phyloP scores from a whole-genome alignment of 768 basidiomycete species.

The Lentinula edodes region DNA sequence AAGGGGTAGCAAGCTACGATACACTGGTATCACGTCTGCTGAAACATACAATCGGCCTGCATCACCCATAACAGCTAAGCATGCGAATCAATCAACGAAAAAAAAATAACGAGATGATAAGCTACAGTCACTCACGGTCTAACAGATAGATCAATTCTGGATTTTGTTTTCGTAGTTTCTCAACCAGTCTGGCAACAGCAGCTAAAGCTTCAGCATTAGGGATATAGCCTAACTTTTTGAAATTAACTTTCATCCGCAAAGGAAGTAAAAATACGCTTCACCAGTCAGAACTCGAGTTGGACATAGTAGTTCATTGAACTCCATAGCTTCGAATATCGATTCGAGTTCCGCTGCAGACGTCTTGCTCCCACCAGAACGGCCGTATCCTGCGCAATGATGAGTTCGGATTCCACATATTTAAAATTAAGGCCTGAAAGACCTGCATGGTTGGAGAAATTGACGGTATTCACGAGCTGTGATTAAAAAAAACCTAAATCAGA shows the following conservation, averaged over 20 bases:
- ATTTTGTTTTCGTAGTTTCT: constrained; percentile 50
- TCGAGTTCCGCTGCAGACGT: constrained; percentile 74
- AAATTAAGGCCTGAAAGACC: constrained; percentile 34
- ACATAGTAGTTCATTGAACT: constrained; percentile 66
- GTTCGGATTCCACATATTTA: background rate
- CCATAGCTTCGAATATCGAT: constrained; percentile 68
- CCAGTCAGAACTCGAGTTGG: constrained; percentile 79
- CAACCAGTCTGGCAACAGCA: constrained; percentile 58
- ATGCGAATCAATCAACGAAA: background rate
- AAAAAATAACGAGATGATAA: background rate
- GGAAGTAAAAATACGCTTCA: constrained; percentile 18
- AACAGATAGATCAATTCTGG: constrained; percentile 77
- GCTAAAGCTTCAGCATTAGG: constrained; percentile 76
- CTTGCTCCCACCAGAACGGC: constrained; percentile 72
- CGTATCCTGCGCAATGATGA: constrained; percentile 60
- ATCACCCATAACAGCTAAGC: constrained; percentile 89
- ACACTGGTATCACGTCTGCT: constrained; percentile 80
- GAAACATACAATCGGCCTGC: constrained; percentile 86
- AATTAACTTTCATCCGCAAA: background rate
- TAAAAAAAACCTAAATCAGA: constrained; percentile 5
- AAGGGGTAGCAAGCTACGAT: constrained; percentile 71
- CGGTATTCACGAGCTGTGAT: constrained; percentile 76
- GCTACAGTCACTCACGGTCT: constrained; percentile 62
- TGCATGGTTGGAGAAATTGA: constrained; percentile 93
- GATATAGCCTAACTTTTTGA: constrained; percentile 61